Conservation (phyloP, 345 rosid species). For the Gossypioides kirkii region DNA sequence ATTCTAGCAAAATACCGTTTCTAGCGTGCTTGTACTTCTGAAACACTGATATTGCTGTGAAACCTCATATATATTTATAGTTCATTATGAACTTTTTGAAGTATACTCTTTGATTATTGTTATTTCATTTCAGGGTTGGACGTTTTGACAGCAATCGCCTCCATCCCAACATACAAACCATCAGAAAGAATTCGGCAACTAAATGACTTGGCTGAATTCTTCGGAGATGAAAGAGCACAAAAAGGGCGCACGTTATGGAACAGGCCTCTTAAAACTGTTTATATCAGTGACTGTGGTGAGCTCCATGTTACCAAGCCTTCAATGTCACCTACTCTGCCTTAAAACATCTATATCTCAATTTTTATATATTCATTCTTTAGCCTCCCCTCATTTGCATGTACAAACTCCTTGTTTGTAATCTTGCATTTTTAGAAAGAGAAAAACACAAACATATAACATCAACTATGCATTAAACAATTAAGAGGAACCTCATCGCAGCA, state of each 20-base stretch:
- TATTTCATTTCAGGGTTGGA: conserved; percentile 54
- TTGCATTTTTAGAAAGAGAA: no score
- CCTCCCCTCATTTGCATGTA: background rate
- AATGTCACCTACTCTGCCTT: conserved; percentile 64
- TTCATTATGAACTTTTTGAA: background rate
- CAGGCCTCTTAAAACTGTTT: conserved; percentile 71
- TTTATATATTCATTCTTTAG: background rate
- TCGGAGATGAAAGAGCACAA: conserved; percentile 87
- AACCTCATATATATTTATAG: background rate
- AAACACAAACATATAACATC: background rate
- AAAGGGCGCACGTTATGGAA: conserved; percentile 70
- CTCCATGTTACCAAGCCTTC: conserved; percentile 73
- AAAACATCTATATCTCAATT: background rate
- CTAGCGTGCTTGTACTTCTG: background rate
- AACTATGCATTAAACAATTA: background rate
- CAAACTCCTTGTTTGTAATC: background rate
- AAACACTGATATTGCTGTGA: background rate
- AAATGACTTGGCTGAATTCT: conserved; percentile 66
- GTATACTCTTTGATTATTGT: background rate
- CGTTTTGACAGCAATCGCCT: conserved; percentile 67
- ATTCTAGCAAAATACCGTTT: background rate
- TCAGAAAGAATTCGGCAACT: conserved; percentile 57
- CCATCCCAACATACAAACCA: conserved; percentile 75
- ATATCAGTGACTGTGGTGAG: conserved; percentile 73
- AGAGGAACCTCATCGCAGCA: background rate